Conservation (phyloP, 768 basidiomycete genomes). For the Royoungia palumana region DNA sequence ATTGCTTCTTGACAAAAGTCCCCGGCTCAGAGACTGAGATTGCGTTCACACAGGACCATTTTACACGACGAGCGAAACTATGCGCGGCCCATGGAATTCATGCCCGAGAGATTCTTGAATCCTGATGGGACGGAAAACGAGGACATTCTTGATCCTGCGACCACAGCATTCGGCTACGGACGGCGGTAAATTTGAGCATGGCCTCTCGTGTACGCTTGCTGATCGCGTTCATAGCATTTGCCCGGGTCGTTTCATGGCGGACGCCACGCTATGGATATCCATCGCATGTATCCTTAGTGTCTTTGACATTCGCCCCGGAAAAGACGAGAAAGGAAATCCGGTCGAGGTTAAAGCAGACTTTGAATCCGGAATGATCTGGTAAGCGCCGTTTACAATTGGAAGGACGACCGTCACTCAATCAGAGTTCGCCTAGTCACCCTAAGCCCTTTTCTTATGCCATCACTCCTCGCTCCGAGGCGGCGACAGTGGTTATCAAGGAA, state of each 20-base stretch:
- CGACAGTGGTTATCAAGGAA: constrained; percentile 27
- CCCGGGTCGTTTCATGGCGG: constrained; percentile 44
- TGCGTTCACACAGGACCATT: constrained; percentile 31
- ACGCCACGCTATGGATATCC: constrained; percentile 37
- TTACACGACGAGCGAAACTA: constrained; percentile 37
- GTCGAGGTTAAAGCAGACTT: constrained; percentile 22
- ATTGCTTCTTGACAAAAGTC: neutral
- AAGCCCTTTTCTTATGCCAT: constrained; percentile 30
- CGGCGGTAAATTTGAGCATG: constrained; percentile 22
- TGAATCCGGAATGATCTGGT: constrained; percentile 32
- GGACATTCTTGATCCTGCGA: constrained; percentile 28
- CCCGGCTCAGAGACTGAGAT: constrained; percentile 4
- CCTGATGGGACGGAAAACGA: constrained; percentile 36
- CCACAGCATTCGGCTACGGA: constrained; percentile 37
- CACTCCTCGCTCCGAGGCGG: constrained; percentile 29
- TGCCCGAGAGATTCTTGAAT: constrained; percentile 38
- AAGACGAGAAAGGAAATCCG: constrained; percentile 16
- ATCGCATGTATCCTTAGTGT: constrained; percentile 30
- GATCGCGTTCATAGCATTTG: constrained; percentile 31
- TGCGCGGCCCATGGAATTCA: constrained; percentile 32
- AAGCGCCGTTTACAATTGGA: neutral
- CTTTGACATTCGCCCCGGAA: constrained; percentile 24
- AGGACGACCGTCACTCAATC: constrained; percentile 1
- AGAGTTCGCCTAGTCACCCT: constrained; percentile 24
- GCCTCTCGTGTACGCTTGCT: neutral